Conservation (phyloP, 495 filamentous ascomycete genomes). For the Hypoxylon subgilvum region DNA sequence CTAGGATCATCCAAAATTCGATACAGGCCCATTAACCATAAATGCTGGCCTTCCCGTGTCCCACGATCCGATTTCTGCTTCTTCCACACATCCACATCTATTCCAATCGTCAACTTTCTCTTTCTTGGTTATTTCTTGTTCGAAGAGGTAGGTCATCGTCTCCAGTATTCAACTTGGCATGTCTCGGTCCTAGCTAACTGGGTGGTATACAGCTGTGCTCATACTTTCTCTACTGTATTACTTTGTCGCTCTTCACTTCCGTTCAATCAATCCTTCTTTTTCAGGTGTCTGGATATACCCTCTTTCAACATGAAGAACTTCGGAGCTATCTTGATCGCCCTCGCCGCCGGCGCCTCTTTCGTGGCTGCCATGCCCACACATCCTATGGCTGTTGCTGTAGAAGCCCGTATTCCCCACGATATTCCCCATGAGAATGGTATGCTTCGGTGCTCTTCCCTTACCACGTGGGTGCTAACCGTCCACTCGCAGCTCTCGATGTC, state of each 20-base stretch:
- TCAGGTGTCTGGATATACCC: constrained; percentile 34
- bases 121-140: constrained; percentile 41
- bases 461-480: neutral
- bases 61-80: constrained; percentile 15
- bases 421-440: constrained; percentile 13
- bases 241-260: constrained; percentile 21
- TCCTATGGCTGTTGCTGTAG: neutral
- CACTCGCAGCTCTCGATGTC: constrained; percentile 23
- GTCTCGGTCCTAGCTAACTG: constrained; percentile 5
- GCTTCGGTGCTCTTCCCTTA: neutral
- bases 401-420: constrained; percentile 8
- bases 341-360: constrained; percentile 44
- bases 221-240: constrained; percentile 40
- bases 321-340: constrained; percentile 41
- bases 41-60: constrained; percentile 30
- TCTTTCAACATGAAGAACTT: constrained; percentile 52
- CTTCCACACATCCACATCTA: constrained; percentile 37
- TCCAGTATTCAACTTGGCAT: constrained; percentile 7
- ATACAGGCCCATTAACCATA: constrained; percentile 37
- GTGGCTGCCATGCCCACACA: constrained; percentile 41
- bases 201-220: constrained; percentile 49
- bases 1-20: constrained; percentile 19
- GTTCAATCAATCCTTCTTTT: constrained; percentile 31
- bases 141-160: constrained; percentile 41
- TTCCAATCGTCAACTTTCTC: constrained; percentile 29